phyloP scores from a whole-genome alignment of 2,329 filamentous ascomycete species.

The Stenocarpella maydis region DNA sequence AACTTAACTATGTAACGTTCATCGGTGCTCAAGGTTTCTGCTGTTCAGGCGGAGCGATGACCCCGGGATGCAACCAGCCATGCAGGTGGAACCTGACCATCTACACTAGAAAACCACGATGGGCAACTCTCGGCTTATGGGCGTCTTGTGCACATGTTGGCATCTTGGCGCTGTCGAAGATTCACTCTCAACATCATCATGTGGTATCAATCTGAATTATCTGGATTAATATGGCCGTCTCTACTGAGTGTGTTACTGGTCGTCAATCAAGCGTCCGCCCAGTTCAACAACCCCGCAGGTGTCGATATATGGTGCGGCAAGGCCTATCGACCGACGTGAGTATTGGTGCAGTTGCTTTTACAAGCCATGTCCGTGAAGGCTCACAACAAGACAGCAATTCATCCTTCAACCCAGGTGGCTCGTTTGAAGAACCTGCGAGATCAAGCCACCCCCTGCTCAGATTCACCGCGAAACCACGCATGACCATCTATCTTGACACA shows the following conservation, averaged over 20 bases:
- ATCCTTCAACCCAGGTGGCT: constrained; percentile 57
- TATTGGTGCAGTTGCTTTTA: neutral
- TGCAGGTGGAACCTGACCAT: neutral
- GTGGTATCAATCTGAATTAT: neutral
- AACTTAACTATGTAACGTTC: neutral
- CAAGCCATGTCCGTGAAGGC: neutral
- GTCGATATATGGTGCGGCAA: constrained; percentile 36
- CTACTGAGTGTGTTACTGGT: constrained; percentile 16
- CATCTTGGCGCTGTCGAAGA: neutral
- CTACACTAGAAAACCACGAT: neutral
- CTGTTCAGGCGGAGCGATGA: neutral
- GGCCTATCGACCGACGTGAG: constrained; percentile 31
- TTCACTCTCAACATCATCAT: neutral
- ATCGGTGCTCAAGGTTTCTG: neutral
- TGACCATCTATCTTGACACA: constrained; percentile 55
- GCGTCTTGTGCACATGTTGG: neutral
- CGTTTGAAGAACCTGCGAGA: constrained; percentile 49
- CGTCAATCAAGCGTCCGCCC: neutral
- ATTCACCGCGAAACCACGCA: constrained; percentile 54
- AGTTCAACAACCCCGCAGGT: constrained; percentile 35
- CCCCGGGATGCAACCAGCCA: constrained; percentile 20
- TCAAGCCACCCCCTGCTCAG: constrained; percentile 50
- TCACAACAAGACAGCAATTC: constrained; percentile 46
- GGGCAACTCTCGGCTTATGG: neutral
- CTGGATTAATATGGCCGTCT: constrained; percentile 3